Conservation (phyloP, 306 rosid genomes). For the Quercus robur region DNA sequence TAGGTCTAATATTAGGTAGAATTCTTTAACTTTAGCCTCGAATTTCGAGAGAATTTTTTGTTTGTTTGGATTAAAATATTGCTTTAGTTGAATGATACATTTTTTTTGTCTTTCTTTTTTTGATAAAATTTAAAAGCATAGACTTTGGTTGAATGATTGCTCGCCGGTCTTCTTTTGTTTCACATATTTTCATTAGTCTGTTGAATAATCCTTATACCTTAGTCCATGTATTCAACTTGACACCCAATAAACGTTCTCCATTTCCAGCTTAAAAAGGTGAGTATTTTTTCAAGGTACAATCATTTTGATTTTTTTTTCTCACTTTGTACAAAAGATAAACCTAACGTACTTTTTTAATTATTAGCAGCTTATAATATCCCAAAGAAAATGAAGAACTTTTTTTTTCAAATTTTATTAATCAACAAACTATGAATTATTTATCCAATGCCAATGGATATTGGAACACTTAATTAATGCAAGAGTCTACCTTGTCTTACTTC, state of each 20-base stretch:
- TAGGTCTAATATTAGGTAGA: slow-evolving; percentile 46
- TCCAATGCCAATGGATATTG: too few species aligned
- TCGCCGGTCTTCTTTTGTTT: slow-evolving; percentile 20
- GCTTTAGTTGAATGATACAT: not conserved
- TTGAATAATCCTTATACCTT: slow-evolving; percentile 10
- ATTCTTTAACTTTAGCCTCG: slow-evolving; percentile 41
- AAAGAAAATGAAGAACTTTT: too few species aligned
- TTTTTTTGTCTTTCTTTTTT: too few species aligned
- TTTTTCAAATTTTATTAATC: too few species aligned
- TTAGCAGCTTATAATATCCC: too few species aligned
- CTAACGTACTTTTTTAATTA: too few species aligned
- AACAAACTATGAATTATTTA: too few species aligned
- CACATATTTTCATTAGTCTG: slow-evolving; percentile 22
- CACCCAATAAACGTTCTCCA: not conserved
- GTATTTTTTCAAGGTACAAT: not conserved
- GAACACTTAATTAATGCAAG: too few species aligned
- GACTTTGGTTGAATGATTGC: slow-evolving; percentile 1
- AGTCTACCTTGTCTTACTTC: too few species aligned
- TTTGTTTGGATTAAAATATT: slow-evolving; percentile 35
- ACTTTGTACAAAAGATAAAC: too few species aligned
- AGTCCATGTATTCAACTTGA: not conserved
- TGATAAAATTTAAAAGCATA: too few species aligned
- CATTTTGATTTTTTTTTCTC: not conserved
- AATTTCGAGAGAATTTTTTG: slow-evolving; percentile 51
- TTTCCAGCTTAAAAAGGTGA: slow-evolving; percentile 11